These are phyloP conservation scores for Talaromyces borbonicus DNA, from an alignment of 495 filamentous ascomycete genomes.

Conservation along the genomic window DNA sequence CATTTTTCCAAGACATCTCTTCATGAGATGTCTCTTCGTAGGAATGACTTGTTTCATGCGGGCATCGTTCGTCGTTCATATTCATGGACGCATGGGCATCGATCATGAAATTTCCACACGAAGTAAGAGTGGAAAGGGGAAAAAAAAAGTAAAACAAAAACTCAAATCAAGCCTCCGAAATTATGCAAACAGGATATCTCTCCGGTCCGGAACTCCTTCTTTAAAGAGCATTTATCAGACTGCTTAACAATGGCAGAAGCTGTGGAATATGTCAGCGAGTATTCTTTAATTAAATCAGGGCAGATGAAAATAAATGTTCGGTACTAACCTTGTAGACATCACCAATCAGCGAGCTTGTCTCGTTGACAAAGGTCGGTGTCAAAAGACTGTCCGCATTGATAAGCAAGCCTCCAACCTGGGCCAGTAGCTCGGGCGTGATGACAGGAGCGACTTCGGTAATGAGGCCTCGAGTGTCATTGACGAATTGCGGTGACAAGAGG, in stretches of 20 bases:
- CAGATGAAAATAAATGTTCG: neutral
- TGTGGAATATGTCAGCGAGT: constrained; percentile 16
- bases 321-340: constrained; percentile 40
- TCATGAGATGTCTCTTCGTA: neutral
- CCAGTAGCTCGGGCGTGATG: constrained; percentile 26
- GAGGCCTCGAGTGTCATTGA: constrained; percentile 31
- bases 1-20: neutral
- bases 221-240: constrained; percentile 4
- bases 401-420: constrained; percentile 25
- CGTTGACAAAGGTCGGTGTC: constrained; percentile 32
- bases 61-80: constrained; percentile 3
- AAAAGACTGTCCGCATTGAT: constrained; percentile 29
- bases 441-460: constrained; percentile 29
- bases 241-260: constrained; percentile 20
- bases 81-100: constrained; percentile 2
- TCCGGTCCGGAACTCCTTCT: constrained; percentile 2
- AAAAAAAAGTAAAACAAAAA: neutral
- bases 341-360: constrained; percentile 36
- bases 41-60: neutral
- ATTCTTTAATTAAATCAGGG: neutral
- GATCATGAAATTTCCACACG: neutral
- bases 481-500: constrained; percentile 31
- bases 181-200: constrained; percentile 1
- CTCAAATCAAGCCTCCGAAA: neutral
- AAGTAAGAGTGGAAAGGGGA: neutral